These are phyloP conservation scores for Delphinella strobiligena DNA, from an alignment of 2,329 filamentous ascomycete species.

Conservation along the genomic window DNA sequence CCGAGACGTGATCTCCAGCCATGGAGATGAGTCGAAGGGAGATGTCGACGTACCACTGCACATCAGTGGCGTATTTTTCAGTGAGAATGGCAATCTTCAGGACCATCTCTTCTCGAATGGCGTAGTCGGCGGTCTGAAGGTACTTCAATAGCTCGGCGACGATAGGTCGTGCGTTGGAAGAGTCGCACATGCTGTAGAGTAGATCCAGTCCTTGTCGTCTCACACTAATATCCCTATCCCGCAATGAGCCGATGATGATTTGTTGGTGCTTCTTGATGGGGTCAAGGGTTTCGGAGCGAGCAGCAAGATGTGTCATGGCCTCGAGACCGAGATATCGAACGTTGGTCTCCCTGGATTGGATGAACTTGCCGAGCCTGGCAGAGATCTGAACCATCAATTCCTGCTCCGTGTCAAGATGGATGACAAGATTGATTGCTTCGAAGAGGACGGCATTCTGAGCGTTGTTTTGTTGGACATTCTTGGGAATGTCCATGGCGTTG, in stretches of 20 bases:
- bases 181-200: conserved; percentile 98
- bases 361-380: conserved; percentile 80
- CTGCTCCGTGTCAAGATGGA: conserved; percentile 91
- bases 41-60: conserved; percentile 99
- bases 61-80: conserved; percentile 95
- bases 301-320: conserved; percentile 95
- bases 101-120: conserved; percentile 98
- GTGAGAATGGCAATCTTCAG: conserved; percentile 97
- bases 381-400: conserved; percentile 95
- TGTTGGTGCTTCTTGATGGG: conserved; percentile 97
- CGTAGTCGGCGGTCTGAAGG: conserved; percentile 91
- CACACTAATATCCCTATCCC: conserved; percentile 94
- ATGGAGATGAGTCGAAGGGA: conserved; percentile 88
- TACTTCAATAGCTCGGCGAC: conserved; percentile 90
- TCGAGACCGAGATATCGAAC: conserved; percentile 91
- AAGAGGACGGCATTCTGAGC: conserved; percentile 96
- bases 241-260: conserved; percentile 86
- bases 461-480: conserved; percentile 99
- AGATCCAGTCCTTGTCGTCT: conserved; percentile 89
- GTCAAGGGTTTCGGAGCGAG: conserved; percentile 82
- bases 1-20: conserved; percentile 95
- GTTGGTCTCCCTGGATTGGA: conserved; percentile 93
- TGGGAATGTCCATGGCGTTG: conserved; percentile 81
- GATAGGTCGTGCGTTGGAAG: conserved; percentile 84
- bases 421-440: conserved; percentile 96